Base-by-base conservation (phyloP, 371 early-diverging fungal species). In the Mortierella sp. region DNA sequence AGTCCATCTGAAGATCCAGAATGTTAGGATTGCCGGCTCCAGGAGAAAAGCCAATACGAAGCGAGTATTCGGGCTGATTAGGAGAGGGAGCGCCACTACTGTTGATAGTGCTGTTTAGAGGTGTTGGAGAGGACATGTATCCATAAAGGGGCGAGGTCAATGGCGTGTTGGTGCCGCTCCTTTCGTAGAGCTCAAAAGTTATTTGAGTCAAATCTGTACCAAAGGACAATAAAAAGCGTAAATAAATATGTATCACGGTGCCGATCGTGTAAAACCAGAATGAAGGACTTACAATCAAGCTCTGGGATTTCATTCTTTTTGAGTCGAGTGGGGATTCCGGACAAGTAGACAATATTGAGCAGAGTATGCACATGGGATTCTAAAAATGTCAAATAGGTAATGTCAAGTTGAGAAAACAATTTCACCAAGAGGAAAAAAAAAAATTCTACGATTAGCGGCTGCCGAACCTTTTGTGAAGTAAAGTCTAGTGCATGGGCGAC, bases 391-490 rank as follows among this genome's bases (percentile, higher is more conserved):
- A n/a, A n/a, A n/a, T n/a, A n/a, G n/a, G n/a, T n/a, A n/a, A n/a
- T n/a, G n/a, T n/a, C n/a, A n/a, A n/a, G n/a, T n/a, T n/a, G n/a
- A n/a, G n/a, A n/a, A n/a, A n/a, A 80, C 26, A 45, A 47, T 13
- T 23, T 10, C 12, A 29, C 10, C 12, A 53, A 53, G n/a, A n/a
- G n/a, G n/a, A n/a, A n/a, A n/a, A n/a, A n/a, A n/a, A n/a, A n/a
- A n/a, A n/a, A n/a, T n/a, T n/a, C n/a, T n/a, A n/a, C n/a, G n/a
- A n/a, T n/a, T n/a, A n/a, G n/a, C n/a, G n/a, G n/a, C n/a, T n/a
- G n/a, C n/a, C n/a, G n/a, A n/a, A 88, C 90, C 90, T 86, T 98
- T 98, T 5, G 99, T 98, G 74, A 98, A 98, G 75, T 97, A 99
- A 22, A 99, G 85, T 13, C 96, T 82, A 5, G 96, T 93, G 69